These are phyloP conservation scores for Noccaea bulbosa DNA, from an alignment of 345 rosid genomes.

Conservation along the genomic window DNA sequence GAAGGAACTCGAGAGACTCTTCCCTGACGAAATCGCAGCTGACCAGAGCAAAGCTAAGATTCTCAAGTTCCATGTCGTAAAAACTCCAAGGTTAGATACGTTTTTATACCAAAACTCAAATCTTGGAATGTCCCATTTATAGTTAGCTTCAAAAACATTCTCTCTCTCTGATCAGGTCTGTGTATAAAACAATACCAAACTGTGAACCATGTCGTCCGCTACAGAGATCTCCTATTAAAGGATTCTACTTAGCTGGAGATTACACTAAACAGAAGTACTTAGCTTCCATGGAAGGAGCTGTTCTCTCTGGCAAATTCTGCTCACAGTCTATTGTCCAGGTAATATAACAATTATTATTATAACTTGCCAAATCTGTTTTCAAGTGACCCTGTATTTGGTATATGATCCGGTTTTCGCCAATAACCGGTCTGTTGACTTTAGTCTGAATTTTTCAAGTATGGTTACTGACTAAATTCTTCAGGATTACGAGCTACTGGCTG, in stretches of 20 bases:
- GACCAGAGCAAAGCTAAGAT: conserved; percentile 96
- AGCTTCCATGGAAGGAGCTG: conserved; percentile 99
- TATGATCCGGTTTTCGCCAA: conserved; percentile 26
- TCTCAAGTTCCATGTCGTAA: conserved; percentile 84
- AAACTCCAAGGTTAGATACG: conserved; percentile 97
- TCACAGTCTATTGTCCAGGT: conserved; percentile 87
- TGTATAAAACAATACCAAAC: conserved; percentile 81
- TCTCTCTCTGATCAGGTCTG: conserved; percentile 68
- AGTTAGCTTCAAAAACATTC: too few relatives aligned
- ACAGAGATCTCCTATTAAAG: conserved; percentile 86
- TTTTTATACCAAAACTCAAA: too few relatives aligned
- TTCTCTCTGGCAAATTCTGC: conserved; percentile 92
- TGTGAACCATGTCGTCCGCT: conserved; percentile 94
- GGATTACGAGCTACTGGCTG: conserved; percentile 61
- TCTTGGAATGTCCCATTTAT: too few relatives aligned
- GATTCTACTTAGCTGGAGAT: conserved; percentile 92
- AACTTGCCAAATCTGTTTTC: conserved; percentile 1
- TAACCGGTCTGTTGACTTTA: too few relatives aligned
- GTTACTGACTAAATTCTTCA: conserved; percentile 34
- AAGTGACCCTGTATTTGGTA: neutral
- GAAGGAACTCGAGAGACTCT: conserved; percentile 91
- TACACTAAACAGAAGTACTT: conserved; percentile 95
- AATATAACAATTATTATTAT: neutral
- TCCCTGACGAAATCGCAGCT: conserved; percentile 84
- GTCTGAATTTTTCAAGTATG: neutral